Conservation (phyloP, 192 early-diverging fungal species). For the Allomyces javanicus region DNA sequence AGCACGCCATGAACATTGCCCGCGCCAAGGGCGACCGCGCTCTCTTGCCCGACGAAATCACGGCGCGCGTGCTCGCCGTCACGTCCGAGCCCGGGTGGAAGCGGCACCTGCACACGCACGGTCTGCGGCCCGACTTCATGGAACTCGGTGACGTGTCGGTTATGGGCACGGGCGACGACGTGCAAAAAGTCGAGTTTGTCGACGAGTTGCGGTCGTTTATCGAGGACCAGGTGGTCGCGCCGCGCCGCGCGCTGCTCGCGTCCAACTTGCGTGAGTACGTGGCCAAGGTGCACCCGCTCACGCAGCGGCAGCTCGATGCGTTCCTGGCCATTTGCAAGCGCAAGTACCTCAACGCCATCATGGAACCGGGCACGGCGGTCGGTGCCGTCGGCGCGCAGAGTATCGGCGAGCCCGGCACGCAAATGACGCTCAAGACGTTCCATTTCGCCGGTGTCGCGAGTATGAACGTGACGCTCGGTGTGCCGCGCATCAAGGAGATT, state of each 20-base stretch:
- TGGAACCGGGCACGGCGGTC: constrained; percentile 89
- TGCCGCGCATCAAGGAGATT: constrained; percentile 99
- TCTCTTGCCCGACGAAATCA: constrained; percentile 47
- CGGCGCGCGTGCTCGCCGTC: constrained; percentile 8
- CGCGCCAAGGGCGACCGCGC: constrained; percentile 11
- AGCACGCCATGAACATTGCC: constrained; percentile 20
- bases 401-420: constrained; percentile 97
- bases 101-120: too few species aligned
- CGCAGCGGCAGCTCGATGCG: constrained; percentile 41
- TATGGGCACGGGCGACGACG: constrained; percentile 26
- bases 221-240: constrained; percentile 25
- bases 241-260: constrained; percentile 35
- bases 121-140: constrained; percentile 17
- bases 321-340: constrained; percentile 59
- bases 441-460: constrained; percentile 98
- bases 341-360: constrained; percentile 77
- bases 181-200: constrained; percentile 28
- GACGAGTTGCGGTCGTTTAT: constrained; percentile 36
- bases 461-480: constrained; percentile 98
- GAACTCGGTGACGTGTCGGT: constrained; percentile 28
- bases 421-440: constrained; percentile 99
- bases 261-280: constrained; percentile 9
- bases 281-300: constrained; percentile 41
- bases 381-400: constrained; percentile 92
- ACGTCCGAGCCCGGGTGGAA: background rate